phyloP scores from a whole-genome alignment of 176 grass and related monocot species.

The Rhipidocladum racemiflorum region DNA sequence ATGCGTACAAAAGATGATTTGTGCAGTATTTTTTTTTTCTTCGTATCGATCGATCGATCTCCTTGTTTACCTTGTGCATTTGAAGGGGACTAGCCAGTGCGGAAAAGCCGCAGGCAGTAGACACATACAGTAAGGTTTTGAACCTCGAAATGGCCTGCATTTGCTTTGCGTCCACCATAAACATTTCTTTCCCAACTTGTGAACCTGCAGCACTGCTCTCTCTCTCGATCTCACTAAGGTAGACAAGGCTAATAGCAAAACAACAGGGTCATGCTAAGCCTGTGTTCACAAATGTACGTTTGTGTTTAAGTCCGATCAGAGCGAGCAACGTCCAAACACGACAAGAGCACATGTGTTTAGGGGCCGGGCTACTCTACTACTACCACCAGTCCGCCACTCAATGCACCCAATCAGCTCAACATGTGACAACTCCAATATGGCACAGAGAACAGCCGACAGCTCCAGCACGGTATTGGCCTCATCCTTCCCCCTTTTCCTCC shows the following conservation, averaged over 20 bases:
- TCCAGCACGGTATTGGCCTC: conserved; percentile 73
- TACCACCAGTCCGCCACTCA: conserved; percentile 29
- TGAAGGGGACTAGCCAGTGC: conserved; percentile 7
- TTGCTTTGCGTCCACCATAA: conserved; percentile 39
- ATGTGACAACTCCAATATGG: conserved; percentile 82
- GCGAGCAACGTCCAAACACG: conserved; percentile 23
- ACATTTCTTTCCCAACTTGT: conserved; percentile 26
- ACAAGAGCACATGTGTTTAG: conserved; percentile 54
- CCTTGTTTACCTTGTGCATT: neutral
- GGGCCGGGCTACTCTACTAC: neutral
- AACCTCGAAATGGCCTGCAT: conserved; percentile 33
- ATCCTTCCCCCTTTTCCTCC: conserved; percentile 24
- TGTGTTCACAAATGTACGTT: conserved; percentile 21
- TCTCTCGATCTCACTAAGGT: neutral
- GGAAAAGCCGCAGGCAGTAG: conserved; percentile 18
- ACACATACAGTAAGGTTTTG: conserved; percentile 23
- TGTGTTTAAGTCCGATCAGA: conserved; percentile 12
- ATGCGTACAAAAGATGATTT: neutral
- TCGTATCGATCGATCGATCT: neutral
- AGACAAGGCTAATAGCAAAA: neutral
- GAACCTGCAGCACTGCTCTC: neutral
- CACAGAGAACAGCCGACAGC: conserved; percentile 86
- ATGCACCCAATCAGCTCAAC: conserved; percentile 66
- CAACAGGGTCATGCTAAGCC: conserved; percentile 33
- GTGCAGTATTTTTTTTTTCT: neutral